A percentile compares a stretch with the other conserved stretches of the same genome.
Evolutionary conservation across 1,139 yeast species (phyloP).

Genomic region (Tardiomyces blankii): DNA sequence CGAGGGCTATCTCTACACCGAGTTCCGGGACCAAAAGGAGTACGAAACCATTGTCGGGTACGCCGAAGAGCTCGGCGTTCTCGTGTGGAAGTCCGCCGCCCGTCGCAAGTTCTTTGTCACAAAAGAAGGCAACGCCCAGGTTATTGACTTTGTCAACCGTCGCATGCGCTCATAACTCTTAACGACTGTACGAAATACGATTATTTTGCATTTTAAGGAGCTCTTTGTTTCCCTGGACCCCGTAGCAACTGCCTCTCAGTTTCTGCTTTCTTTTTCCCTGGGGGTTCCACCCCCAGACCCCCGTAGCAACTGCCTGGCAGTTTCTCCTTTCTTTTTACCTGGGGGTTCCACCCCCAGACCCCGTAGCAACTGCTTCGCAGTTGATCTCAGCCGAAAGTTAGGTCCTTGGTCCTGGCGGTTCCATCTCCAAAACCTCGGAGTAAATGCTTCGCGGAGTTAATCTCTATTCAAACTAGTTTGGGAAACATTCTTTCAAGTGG

Average conservation of each 20-base stretch:
- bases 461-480: no score
- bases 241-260: constrained; percentile 25
- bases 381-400: no score
- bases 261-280: constrained; percentile 29
- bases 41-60: constrained; percentile 62
- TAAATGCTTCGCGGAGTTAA: no score
- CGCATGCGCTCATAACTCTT: constrained; percentile 19
- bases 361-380: no score
- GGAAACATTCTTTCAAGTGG: no score
- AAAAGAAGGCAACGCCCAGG: constrained; percentile 78
- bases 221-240: neutral
- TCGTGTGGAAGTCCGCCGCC: constrained; percentile 71
- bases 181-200: neutral
- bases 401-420: no score
- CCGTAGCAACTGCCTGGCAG: constrained; percentile 40
- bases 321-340: constrained; percentile 26
- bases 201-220: neutral
- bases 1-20: constrained; percentile 82
- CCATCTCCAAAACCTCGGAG: no score
- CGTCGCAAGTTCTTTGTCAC: constrained; percentile 68
- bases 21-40: constrained; percentile 69
- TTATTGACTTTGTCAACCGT: constrained; percentile 76
- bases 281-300: no score
- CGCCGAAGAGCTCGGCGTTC: constrained; percentile 84
- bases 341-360: no score